phyloP scores from a whole-genome alignment of 1,284 basidiomycete species.

The Sporisorium reilianum region DNA sequence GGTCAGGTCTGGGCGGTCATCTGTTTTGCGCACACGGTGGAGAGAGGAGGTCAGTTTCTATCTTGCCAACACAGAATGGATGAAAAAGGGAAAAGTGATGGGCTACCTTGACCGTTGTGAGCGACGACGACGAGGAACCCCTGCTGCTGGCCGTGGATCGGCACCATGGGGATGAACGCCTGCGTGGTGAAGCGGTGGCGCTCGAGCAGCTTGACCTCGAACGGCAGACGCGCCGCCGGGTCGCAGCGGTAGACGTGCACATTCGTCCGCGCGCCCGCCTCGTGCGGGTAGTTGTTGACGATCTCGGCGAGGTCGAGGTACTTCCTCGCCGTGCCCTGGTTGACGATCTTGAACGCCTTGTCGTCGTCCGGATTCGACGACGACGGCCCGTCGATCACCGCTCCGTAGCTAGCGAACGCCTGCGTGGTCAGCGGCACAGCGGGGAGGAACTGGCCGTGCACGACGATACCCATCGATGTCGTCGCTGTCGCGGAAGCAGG shows the following conservation, averaged over 20 bases:
- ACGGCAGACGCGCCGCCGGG: constrained; percentile 32
- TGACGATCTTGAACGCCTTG: constrained; percentile 54
- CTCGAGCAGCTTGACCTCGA: constrained; percentile 61
- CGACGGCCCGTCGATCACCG: constrained; percentile 55
- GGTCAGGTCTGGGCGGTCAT: constrained; percentile 60
- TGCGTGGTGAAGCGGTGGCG: constrained; percentile 64
- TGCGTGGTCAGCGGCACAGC: constrained; percentile 39
- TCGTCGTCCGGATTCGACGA: background rate
- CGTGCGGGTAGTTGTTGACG: constrained; percentile 39
- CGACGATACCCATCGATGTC: constrained; percentile 21
- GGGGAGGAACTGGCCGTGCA: constrained; percentile 20
- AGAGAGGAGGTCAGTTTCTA: constrained; percentile 10
- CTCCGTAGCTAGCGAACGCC: constrained; percentile 55
- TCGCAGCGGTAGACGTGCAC: constrained; percentile 63
- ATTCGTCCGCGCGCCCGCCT: constrained; percentile 48
- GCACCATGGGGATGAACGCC: constrained; percentile 59
- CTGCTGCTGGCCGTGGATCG: constrained; percentile 24
- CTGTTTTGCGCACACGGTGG: constrained; percentile 20
- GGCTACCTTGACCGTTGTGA: constrained; percentile 50
- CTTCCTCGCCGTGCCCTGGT: constrained; percentile 65
- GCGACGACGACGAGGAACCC: constrained; percentile 66
- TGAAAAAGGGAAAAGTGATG: background rate
- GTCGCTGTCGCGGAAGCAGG: constrained; percentile 9
- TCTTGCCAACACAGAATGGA: background rate
- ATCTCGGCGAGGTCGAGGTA: constrained; percentile 51